Base-by-base conservation (phyloP, 2,329 filamentous ascomycete species). In the Alternaria viburni region DNA sequence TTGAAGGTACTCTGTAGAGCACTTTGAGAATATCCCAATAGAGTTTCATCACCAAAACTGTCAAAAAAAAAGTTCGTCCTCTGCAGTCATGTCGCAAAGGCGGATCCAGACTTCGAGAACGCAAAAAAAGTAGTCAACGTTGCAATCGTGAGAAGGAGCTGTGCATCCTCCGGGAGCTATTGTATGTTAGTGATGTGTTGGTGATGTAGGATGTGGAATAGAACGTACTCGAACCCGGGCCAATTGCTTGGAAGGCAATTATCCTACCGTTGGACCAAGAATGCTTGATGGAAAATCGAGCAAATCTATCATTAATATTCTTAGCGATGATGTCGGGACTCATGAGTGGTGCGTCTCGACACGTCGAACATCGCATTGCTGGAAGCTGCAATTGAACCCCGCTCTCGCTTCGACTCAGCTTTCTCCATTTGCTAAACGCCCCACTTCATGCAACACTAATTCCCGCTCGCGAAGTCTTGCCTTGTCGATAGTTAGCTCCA, bases 221-320 rank as follows among this genome's bases (percentile, higher is more conserved):
- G 45, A 47, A 47, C 45, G 45, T 47, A 30, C 46, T 69, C 64
- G 66, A 69, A 69, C 66, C 64, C 66, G 66, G 54, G 61, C 66
- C 66, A 69, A 69, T 67, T 69, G 67, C 67, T 69, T 69, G 67
- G 67, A 69, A 69, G 67, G 67, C 67, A 69, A 67, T 69, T 69
- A 69, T 69, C 64, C 64, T 69, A 69, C 67, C 64, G 64, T 65
- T 69, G 64, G 64, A 69, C 62, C 62, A 65, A 65, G 62, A 57
- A 65, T 65, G 62, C 62, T 61, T 61, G 59, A 61, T 61, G 59
- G 25, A 50, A n/a, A 50, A 15, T 45, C 13, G 15, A 11, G 0
- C 6, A 32, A 21, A 19, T 28, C 57, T 44, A 3, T 15, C 2
- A 3, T 2, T 1, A 10, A 44, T 55, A 45, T 55, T 12, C 17